These are phyloP conservation scores for Diaporthe sp. DNA, from an alignment of 2,329 filamentous ascomycete species.

Conservation along the genomic window DNA sequence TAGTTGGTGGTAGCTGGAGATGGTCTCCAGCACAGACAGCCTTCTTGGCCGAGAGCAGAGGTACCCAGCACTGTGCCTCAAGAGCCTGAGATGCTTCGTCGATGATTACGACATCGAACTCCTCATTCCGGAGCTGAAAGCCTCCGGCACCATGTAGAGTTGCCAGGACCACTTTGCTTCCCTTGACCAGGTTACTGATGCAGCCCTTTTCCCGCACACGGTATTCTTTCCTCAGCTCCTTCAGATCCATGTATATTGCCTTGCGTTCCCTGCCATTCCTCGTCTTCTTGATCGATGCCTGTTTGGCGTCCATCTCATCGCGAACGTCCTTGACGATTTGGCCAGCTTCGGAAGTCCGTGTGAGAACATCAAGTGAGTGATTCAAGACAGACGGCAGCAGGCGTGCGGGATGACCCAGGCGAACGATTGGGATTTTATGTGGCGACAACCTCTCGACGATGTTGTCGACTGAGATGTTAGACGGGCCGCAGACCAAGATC, in stretches of 20 bases:
- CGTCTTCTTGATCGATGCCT: slow-evolving; percentile 89
- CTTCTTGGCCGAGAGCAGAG: slow-evolving; percentile 84
- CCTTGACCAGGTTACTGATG: slow-evolving; percentile 79
- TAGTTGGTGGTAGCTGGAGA: slow-evolving; percentile 92
- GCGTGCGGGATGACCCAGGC: slow-evolving; percentile 92
- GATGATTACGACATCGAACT: slow-evolving; percentile 94
- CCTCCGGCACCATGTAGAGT: slow-evolving; percentile 94
- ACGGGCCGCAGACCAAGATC: slow-evolving; percentile 94
- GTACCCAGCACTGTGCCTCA: slow-evolving; percentile 97
- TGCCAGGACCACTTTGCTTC: slow-evolving; percentile 89
- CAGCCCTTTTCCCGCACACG: slow-evolving; percentile 87
- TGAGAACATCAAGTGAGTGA: slow-evolving; percentile 92
- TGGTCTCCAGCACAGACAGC: slow-evolving; percentile 95
- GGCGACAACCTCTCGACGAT: slow-evolving; percentile 92
- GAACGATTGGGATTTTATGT: slow-evolving; percentile 87
- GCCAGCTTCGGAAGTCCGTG: slow-evolving; percentile 90
- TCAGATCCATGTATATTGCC: slow-evolving; percentile 87
- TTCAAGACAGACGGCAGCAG: slow-evolving; percentile 88
- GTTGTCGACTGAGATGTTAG: slow-evolving; percentile 98
- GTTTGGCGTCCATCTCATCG: slow-evolving; percentile 92
- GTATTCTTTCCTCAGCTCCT: slow-evolving; percentile 89
- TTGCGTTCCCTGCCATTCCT: slow-evolving; percentile 83
- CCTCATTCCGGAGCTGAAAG: slow-evolving; percentile 81
- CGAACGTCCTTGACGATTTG: slow-evolving; percentile 91
- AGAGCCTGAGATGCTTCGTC: slow-evolving; percentile 97